Base-by-base conservation (phyloP, 2,329 filamentous ascomycete genomes). In the Pseudophaeomoniella oleicola region DNA sequence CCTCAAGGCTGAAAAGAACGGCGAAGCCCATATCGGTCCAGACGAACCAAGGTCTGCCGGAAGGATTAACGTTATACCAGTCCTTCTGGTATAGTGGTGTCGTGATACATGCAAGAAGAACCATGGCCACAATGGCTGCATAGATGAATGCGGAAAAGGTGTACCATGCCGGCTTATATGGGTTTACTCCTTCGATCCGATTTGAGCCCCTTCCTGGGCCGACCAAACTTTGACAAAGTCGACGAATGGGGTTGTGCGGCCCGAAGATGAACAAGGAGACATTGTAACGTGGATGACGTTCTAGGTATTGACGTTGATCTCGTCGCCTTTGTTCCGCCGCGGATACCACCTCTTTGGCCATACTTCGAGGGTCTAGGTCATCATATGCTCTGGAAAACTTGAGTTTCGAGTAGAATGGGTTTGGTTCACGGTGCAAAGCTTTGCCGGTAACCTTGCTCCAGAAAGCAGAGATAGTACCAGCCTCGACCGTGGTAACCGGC, bases 11-110 rank as follows among this genome's bases (percentile, higher is more conserved):
- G 60, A 98, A 98, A 11, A 98, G 59, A 2, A 81, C 58, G 2
- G 88, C 86, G 54, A 98, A 98, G 4, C 82, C 79, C 57, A 92
- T 68, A 55, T 98, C 90, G 10, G 83, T 83, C 73, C 84, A 96
- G 4, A 92, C 81, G 53, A 94, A 96, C 90, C 92, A 98, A 51
- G 88, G 90, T 39, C 67, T 69, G 40, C 66, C 75, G 51, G 75
- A 75, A 1, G 58, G 52, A 40, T 75, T 68, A 4, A 56, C 63
- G 37, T 72, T 56, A 48, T 87, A 88, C 52, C 94, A 92, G 46
- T 86, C 71, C 53, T 81, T 85, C 54, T 98, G 90, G 53, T 92
- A 98, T 12, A 98, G 64, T 1, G 90, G 90, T 2, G 90, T 98
- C 1, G 87, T 94, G 35, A 96, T 69, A 52, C 88, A 98, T 18